These are phyloP conservation scores for Murraya koenigii DNA, from an alignment of 345 rosid species.

Conservation along the genomic window DNA sequence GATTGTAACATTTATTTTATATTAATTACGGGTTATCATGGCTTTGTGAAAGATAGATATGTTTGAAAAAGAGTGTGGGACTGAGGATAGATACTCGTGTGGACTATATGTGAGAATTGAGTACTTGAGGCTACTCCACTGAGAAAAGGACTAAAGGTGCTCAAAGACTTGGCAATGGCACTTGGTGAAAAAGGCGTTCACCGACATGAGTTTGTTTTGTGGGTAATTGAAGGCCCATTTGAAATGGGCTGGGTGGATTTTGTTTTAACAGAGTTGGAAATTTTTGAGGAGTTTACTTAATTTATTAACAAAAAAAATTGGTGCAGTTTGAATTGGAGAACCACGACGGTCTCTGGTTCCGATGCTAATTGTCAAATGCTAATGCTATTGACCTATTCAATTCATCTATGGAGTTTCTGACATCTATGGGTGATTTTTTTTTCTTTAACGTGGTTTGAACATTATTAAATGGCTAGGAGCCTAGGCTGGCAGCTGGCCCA, in stretches of 20 bases:
- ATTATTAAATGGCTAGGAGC: too few species aligned
- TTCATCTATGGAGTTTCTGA: not conserved
- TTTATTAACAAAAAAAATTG: not conserved
- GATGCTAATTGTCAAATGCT: not conserved
- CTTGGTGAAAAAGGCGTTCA: not conserved
- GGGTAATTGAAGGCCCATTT: not conserved
- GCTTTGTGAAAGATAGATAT: slow-evolving; percentile 9
- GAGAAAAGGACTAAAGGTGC: too few species aligned
- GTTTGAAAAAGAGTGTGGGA: not conserved
- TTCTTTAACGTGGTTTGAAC: not conserved
- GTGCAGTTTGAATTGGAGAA: not conserved
- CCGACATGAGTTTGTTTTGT: slow-evolving; percentile 9
- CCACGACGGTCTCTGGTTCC: slow-evolving; percentile 4
- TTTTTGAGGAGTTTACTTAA: not conserved
- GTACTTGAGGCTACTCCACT: too few species aligned
- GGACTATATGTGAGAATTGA: not conserved
- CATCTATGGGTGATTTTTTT: not conserved
- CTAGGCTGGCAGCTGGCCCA: not conserved
- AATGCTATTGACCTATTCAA: not conserved
- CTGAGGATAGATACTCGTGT: not conserved
- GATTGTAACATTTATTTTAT: not conserved
- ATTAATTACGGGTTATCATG: not conserved
- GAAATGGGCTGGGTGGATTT: not conserved
- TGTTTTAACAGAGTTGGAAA: not conserved
- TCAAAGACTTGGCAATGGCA: not conserved